A percentile compares a stretch with the other conserved stretches of the same genome.
phyloP scores from a whole-genome alignment of 2,329 filamentous ascomycete genomes.

The Colletotrichum phormii region DNA sequence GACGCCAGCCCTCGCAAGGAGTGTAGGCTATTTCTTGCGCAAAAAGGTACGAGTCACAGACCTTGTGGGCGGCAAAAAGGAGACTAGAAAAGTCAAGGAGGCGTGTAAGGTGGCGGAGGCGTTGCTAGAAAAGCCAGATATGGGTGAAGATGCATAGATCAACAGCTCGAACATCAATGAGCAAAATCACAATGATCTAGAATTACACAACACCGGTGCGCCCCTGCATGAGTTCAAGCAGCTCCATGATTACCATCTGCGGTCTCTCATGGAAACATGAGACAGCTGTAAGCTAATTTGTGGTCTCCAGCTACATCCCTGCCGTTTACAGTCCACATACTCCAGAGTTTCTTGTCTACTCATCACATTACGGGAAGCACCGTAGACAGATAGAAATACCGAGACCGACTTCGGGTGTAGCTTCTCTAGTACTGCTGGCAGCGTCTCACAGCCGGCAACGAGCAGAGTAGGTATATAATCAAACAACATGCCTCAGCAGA shows the following conservation, averaged over 20 bases:
- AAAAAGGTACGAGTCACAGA: slow-evolving; percentile 78
- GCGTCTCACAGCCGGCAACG: background rate
- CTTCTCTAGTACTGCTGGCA: background rate
- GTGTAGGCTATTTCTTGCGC: slow-evolving; percentile 83
- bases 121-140: slow-evolving; percentile 45
- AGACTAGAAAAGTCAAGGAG: slow-evolving; percentile 60
- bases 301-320: background rate
- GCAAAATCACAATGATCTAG: background rate
- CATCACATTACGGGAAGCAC: background rate
- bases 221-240: background rate
- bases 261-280: background rate
- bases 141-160: background rate
- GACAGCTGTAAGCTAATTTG: background rate
- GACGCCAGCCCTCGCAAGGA: slow-evolving; percentile 75
- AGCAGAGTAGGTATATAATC: background rate
- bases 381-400: background rate
- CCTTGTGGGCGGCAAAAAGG: slow-evolving; percentile 60
- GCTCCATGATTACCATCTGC: background rate
- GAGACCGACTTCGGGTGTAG: background rate
- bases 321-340: background rate
- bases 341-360: background rate
- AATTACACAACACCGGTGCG: background rate
- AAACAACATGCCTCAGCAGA: background rate
- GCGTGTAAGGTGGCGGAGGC: slow-evolving; percentile 57
- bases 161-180: background rate